Evolutionary conservation across 768 basidiomycete species (phyloP), one percentile per base, ranked within the genome.

Genomic region (Omphalotus guepiniiformis): DNA sequence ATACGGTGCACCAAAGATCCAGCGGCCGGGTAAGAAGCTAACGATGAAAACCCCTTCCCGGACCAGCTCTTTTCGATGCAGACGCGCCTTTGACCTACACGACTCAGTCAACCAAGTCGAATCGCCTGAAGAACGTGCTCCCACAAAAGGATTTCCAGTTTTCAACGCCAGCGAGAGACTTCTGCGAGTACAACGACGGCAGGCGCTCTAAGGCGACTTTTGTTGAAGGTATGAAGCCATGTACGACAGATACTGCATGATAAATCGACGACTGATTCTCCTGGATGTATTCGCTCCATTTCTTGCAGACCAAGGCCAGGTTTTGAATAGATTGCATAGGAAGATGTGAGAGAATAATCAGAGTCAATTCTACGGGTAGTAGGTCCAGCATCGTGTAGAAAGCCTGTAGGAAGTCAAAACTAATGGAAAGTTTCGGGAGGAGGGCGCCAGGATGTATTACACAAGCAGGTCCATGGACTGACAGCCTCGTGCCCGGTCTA

Each of bases 71-170:
- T 65, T 42, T 72, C 65, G 39, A 81, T 68, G 34, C 65, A 63
- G 30, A 69, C 54, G 32, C 75, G 73, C 49, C 68, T 68, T 50
- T 57, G 59, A 52, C 81, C 80, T 85, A 52, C 15, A 25, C 45
- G 28, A 34, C 43, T 48, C 43, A 50, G 36, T 13, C 22, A 38
- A 21, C 44, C 22, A 41, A 27, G 15, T 34, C 25, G 36, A 47
- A 37, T 18, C 41, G 23, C 25, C 32, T 16, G 40, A 15, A 19
- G 2, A 50, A 52, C 47, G 49, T 32, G 16, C 6, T 61, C 54
- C 76, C 53, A 89, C 87, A 88, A 39, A 83, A 73, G 13, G 69
- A 65, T 53, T 76, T 79, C 86, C 86, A 89, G 45, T 61, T 58
- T 0, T 50, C 44, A 3, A 75, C 71, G 15, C 67, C 67, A 3